Base-by-base conservation (phyloP, 345 rosid genomes). In the Punica granatum region DNA sequence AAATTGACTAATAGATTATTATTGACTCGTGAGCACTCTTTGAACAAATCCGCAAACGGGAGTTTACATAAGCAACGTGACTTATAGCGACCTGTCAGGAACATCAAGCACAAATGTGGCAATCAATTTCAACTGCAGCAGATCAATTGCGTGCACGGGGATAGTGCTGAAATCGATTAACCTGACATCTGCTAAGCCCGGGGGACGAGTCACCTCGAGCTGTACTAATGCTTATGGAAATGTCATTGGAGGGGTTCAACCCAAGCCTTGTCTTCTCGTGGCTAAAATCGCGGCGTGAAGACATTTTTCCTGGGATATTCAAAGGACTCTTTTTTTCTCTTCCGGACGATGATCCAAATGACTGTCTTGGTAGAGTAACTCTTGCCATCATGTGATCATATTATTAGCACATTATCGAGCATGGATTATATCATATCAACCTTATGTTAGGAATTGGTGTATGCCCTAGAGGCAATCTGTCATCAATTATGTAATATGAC, bases 61-160 rank as follows among this genome's bases (percentile, higher is more conserved):
- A 48, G 81, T 83, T 39, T 69, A 68, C 12, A 76, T 83, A 71
- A 75, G 67, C 43, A 59, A 74, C 0, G 79, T 76, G 48, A 61
- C 54, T 1, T 83, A 70, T 51, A 41, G n/a, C 15, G 63, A 60
- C 12, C 44, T 73, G 34, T 34, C 7, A 6, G 81, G 84, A 48
- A 78, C 84, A 11, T 75, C 84, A 35, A 67, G 64, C 72, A 71
- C 71, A 0, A 46, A 72, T 6, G 69, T 71, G 1, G 84, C 82
- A 10, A 70, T 80, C 15, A 74, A 73, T 61, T 71, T 83, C 6
- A 76, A 76, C 53, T 83, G 82, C 72, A 80, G 79, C 71, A 60
- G 39, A 13, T 46, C 73, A 2, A 69, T 74, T 15, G 56, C 82
- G 2, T 83, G 86, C 74, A 80, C 65, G 0, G 62, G 66, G 34